phyloP scores from a whole-genome alignment of 805 yeast species.

The Wickerhamiella allomyrinae region DNA sequence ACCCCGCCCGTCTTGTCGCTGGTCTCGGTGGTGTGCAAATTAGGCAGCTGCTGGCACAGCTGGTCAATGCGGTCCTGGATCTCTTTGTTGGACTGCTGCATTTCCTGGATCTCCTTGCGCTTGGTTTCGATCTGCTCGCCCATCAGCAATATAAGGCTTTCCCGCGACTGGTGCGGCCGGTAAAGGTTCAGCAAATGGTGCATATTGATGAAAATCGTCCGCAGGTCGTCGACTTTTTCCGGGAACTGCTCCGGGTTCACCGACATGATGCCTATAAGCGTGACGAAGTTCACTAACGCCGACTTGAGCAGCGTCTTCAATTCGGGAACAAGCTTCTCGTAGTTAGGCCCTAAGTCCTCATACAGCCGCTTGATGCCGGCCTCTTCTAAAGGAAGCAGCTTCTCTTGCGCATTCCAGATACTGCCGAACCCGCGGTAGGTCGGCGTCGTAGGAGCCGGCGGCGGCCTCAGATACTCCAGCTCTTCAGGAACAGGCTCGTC shows the following conservation, averaged over 20 bases:
- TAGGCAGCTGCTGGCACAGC: constrained; percentile 22
- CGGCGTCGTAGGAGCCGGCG: constrained; percentile 28
- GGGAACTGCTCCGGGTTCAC: constrained; percentile 54
- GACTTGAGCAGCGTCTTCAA: constrained; percentile 70
- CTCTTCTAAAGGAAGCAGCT: constrained; percentile 57
- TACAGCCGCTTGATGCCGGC: constrained; percentile 71
- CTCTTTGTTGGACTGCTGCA: constrained; percentile 29
- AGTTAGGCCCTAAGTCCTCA: constrained; percentile 19
- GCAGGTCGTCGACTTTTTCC: constrained; percentile 59
- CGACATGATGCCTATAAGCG: constrained; percentile 63
- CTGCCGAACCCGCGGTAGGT: constrained; percentile 79
- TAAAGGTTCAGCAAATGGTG: constrained; percentile 87
- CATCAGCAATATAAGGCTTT: constrained; percentile 62
- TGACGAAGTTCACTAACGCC: constrained; percentile 63
- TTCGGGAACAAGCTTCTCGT: constrained; percentile 29
- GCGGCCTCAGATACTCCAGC: constrained; percentile 21
- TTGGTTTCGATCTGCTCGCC: constrained; percentile 43
- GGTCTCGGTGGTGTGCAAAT: not conserved
- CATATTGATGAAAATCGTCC: constrained; percentile 69
- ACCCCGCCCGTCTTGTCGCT: not conserved
- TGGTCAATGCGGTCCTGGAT: constrained; percentile 28
- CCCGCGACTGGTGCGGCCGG: constrained; percentile 90
- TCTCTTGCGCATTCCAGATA: constrained; percentile 67
- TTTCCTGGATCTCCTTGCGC: constrained; percentile 20
- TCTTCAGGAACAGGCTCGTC: constrained; percentile 10